These are phyloP conservation scores for Castanea sativa DNA, from an alignment of 306 rosid species.

Conservation along the genomic window DNA sequence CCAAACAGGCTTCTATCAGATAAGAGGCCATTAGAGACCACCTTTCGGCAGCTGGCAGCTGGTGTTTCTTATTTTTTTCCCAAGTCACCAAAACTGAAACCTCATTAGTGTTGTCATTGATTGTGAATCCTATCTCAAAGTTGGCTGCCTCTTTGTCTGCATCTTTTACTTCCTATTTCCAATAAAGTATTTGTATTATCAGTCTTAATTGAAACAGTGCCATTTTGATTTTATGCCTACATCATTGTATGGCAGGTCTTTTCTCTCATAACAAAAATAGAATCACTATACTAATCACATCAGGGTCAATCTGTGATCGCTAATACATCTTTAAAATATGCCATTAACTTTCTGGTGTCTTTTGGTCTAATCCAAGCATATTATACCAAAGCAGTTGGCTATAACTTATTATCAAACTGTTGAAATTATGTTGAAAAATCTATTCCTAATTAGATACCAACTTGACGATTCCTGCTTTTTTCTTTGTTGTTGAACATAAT, in stretches of 20 bases:
- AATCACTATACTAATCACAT: not conserved
- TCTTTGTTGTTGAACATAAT: conserved; percentile 1
- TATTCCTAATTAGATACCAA: not conserved
- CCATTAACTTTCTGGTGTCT: not conserved
- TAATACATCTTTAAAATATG: not conserved
- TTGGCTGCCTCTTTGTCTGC: not conserved
- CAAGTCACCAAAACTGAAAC: conserved; percentile 18
- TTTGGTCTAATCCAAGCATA: not conserved
- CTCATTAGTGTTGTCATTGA: conserved; percentile 20
- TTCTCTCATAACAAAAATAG: not conserved
- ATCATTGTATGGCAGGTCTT: not conserved
- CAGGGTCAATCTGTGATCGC: not conserved
- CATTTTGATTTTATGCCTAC: not conserved
- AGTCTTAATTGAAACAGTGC: not conserved
- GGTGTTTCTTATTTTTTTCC: not conserved
- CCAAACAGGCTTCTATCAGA: conserved; percentile 39
- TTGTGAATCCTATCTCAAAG: conserved; percentile 15
- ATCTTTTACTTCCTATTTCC: not conserved
- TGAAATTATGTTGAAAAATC: conserved; percentile 16
- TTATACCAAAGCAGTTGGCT: not conserved
- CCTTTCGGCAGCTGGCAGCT: not conserved
- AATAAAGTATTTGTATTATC: not conserved
- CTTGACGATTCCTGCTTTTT: conserved; percentile 21
- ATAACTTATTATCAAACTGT: conserved; percentile 5
- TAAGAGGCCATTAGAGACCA: not conserved